Percentiles rank a stretch among this genome's conserved stretches.
phyloP scores from a whole-genome alignment of 2,329 filamentous ascomycete species.

The Pseudopyricularia cyperi region DNA sequence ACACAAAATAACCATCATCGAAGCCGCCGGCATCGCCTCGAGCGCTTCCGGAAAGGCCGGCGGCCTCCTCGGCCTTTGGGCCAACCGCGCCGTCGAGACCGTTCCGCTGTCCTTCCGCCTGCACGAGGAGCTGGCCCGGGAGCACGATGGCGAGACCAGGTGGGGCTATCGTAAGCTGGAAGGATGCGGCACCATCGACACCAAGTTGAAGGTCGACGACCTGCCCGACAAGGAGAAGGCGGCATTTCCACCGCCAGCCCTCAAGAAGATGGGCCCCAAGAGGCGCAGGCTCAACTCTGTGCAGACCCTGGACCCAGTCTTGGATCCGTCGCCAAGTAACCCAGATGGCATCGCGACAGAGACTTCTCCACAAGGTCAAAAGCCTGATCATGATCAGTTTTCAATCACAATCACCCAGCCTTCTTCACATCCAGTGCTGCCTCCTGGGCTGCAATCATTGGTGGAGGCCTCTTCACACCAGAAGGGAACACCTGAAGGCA shows the following conservation, averaged over 20 bases:
- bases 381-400: too few species aligned
- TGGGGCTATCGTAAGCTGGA: constrained; percentile 76
- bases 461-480: too few species aligned
- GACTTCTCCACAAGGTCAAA: too few species aligned
- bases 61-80: constrained; percentile 81
- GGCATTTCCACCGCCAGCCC: not conserved
- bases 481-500: too few species aligned
- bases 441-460: too few species aligned
- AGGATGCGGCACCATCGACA: constrained; percentile 46
- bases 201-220: constrained; percentile 9
- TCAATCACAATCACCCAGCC: too few species aligned
- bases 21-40: constrained; percentile 75
- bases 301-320: not conserved
- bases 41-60: constrained; percentile 92
- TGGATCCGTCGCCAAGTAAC: not conserved
- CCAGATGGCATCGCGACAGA: too few species aligned
- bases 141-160: constrained; percentile 61
- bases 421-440: too few species aligned
- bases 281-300: not conserved
- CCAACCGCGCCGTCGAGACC: constrained; percentile 63
- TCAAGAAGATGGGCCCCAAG: not conserved
- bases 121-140: constrained; percentile 70
- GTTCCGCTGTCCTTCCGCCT: constrained; percentile 77
- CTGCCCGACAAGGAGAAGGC: not conserved
- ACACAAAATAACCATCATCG: constrained; percentile 74